Conservation (phyloP, 495 filamentous ascomycete genomes). For the Penicillium nucicola region DNA sequence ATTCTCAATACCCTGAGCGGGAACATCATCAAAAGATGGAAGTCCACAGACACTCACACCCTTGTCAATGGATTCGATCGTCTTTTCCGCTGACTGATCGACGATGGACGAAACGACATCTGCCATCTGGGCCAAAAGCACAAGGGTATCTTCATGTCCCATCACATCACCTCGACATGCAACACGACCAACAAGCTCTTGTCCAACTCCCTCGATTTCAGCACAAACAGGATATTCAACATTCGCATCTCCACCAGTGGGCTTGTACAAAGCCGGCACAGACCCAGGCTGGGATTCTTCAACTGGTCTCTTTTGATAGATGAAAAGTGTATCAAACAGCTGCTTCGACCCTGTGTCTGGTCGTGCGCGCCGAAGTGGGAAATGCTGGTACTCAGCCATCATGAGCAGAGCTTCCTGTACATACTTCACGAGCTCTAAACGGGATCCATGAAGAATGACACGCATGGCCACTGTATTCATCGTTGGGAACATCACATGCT, state of each 20-base stretch:
- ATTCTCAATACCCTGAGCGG: not conserved
- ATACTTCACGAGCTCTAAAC: constrained; percentile 38
- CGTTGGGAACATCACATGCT: constrained; percentile 73
- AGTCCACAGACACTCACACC: constrained; percentile 54
- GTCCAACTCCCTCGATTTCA: constrained; percentile 64
- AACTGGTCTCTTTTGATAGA: constrained; percentile 61
- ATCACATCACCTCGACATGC: constrained; percentile 60
- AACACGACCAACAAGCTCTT: constrained; percentile 59
- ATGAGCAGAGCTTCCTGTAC: constrained; percentile 63
- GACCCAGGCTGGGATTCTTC: not conserved
- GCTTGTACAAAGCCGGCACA: constrained; percentile 42
- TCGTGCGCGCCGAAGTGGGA: constrained; percentile 34
- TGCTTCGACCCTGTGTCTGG: constrained; percentile 19
- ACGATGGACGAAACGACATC: constrained; percentile 52
- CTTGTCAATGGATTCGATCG: constrained; percentile 46
- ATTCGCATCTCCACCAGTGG: constrained; percentile 55
- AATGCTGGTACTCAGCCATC: constrained; percentile 55
- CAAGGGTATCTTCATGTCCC: constrained; percentile 33
- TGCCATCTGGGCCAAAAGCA: constrained; percentile 54
- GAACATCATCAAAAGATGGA: constrained; percentile 21
- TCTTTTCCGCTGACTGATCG: constrained; percentile 36
- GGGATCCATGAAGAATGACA: constrained; percentile 35
- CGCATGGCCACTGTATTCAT: constrained; percentile 82
- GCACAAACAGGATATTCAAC: constrained; percentile 79
- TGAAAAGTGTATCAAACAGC: constrained; percentile 82